phyloP scores from a whole-genome alignment of 768 basidiomycete species.

The Suillus subalutaceus region DNA sequence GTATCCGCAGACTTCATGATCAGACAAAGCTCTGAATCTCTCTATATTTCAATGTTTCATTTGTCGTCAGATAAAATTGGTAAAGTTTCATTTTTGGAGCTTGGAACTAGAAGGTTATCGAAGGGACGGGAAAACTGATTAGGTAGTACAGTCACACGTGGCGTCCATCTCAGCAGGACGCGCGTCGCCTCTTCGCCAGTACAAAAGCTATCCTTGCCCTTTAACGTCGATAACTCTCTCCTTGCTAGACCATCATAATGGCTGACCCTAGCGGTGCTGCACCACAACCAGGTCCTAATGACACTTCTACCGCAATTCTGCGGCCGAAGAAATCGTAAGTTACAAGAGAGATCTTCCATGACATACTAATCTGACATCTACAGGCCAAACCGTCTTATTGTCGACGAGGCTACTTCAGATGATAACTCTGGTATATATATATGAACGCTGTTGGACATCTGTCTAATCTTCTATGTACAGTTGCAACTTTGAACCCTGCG shows the following conservation, averaged over 20 bases:
- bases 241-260: constrained; percentile 36
- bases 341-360: constrained; percentile 14
- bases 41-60: not conserved
- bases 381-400: constrained; percentile 96
- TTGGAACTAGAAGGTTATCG: constrained; percentile 12
- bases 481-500: constrained; percentile 92
- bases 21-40: not conserved
- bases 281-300: constrained; percentile 84
- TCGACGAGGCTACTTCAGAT: constrained; percentile 91
- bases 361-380: constrained; percentile 20
- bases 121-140: constrained; percentile 14
- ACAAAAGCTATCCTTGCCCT: constrained; percentile 17
- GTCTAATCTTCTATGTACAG: constrained; percentile 39
- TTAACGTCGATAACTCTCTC: constrained; percentile 11
- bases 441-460: constrained; percentile 17
- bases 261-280: constrained; percentile 85
- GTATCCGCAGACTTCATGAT: too few species aligned
- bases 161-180: constrained; percentile 26
- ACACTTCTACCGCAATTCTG: constrained; percentile 92
- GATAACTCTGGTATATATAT: constrained; percentile 88
- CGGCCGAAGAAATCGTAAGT: constrained; percentile 97
- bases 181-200: constrained; percentile 29
- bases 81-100: not conserved
- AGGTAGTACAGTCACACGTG: constrained; percentile 15
- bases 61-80: not conserved